Conservation (phyloP, 2,329 filamentous ascomycete genomes). For the Ascochyta koolunga region DNA sequence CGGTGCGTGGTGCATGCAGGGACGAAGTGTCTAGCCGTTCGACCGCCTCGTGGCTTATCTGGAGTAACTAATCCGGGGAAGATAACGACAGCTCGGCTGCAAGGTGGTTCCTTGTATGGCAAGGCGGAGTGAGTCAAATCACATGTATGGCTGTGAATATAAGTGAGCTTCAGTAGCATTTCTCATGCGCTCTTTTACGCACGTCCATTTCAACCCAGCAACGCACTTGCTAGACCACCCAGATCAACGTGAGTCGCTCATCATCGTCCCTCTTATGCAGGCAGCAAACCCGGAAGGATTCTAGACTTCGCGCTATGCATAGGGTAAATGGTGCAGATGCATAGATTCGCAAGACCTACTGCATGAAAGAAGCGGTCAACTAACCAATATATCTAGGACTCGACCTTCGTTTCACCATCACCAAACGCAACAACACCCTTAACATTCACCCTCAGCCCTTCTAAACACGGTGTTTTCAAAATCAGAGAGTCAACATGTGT, state of each 20-base stretch:
- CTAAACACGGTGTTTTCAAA: too few species aligned
- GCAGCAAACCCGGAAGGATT: background rate
- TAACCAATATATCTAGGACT: constrained; percentile 15
- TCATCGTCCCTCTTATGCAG: too few species aligned
- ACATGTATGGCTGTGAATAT: background rate
- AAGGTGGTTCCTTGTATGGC: constrained; percentile 17
- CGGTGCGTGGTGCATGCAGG: background rate
- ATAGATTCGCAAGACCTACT: background rate
- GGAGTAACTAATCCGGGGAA: constrained; percentile 36
- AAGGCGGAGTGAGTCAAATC: constrained; percentile 20
- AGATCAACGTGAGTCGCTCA: background rate
- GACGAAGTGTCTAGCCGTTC: constrained; percentile 15
- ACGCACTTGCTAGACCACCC: background rate
- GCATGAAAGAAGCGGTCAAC: constrained; percentile 18
- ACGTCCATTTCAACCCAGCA: too few species aligned
- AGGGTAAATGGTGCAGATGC: background rate
- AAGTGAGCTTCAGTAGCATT: background rate
- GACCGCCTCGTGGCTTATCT: constrained; percentile 32
- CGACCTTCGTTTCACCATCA: background rate
- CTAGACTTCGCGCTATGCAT: background rate
- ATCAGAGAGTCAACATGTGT: constrained; percentile 44
- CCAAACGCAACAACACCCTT: background rate
- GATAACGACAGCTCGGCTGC: constrained; percentile 22
- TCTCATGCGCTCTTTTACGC: background rate
- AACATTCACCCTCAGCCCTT: too few species aligned